Conservation (phyloP, 176 grass and related monocot species). For the Paspalum vaginatum region DNA sequence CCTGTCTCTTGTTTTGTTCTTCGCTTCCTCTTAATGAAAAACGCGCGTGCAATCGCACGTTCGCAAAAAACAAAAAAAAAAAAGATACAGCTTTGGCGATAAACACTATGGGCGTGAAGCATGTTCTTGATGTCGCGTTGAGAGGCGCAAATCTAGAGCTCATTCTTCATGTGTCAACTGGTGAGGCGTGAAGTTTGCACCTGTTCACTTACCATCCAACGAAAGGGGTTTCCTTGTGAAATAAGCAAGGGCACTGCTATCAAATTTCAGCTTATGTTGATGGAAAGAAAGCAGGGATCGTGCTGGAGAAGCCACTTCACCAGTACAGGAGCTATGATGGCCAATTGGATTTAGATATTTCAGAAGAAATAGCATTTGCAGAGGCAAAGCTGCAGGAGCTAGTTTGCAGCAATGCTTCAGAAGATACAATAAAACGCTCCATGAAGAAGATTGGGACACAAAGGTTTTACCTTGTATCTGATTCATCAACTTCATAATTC, state of each 20-base stretch:
- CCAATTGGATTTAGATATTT: slow-evolving; percentile 27
- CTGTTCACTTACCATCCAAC: not conserved
- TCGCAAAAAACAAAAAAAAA: no score
- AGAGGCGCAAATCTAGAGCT: not conserved
- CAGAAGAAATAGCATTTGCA: slow-evolving; percentile 36
- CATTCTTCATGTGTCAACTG: not conserved
- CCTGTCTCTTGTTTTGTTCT: no score
- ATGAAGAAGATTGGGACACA: slow-evolving; percentile 31
- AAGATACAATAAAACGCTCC: not conserved
- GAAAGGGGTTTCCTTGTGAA: not conserved
- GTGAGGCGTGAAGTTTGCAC: not conserved
- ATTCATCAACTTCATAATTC: not conserved
- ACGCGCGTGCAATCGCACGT: no score
- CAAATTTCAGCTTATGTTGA: slow-evolving; percentile 15
- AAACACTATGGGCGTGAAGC: slow-evolving; percentile 23
- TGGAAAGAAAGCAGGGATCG: slow-evolving; percentile 1
- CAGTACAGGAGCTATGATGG: slow-evolving; percentile 12
- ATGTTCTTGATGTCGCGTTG: not conserved
- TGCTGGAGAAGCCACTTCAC: slow-evolving; percentile 28
- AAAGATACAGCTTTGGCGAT: slow-evolving; percentile 2
- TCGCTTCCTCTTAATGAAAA: no score
- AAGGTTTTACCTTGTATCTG: not conserved
- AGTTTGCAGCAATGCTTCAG: slow-evolving; percentile 3
- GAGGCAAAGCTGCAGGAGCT: slow-evolving; percentile 21
- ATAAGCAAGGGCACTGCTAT: not conserved